Conservation (phyloP, 768 basidiomycete species). For the Termitomyces sp. region DNA sequence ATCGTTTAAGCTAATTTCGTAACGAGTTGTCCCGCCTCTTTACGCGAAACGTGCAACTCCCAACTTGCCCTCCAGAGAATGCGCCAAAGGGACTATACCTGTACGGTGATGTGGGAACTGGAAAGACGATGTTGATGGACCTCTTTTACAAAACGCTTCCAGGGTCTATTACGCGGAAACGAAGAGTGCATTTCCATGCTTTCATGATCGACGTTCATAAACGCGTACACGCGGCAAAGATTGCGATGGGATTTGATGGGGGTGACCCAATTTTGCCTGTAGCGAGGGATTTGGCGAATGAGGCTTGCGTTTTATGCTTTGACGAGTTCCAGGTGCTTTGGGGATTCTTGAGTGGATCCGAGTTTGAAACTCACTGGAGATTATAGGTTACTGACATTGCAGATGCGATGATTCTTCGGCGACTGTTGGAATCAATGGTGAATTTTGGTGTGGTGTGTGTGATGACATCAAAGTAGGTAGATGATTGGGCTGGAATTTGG, state of each 20-base stretch:
- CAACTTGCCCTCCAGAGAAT: constrained; percentile 37
- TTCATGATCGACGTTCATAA: constrained; percentile 99
- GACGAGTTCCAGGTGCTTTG: constrained; percentile 90
- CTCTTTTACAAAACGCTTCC: constrained; percentile 87
- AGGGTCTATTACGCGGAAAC: constrained; percentile 56
- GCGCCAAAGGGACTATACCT: constrained; percentile 90
- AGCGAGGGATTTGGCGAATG: constrained; percentile 77
- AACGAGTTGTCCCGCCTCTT: constrained; percentile 43
- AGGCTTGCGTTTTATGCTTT: constrained; percentile 87
- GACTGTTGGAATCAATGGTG: constrained; percentile 81
- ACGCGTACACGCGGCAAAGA: constrained; percentile 78
- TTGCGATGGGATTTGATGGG: constrained; percentile 56
- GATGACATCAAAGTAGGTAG: constrained; percentile 93
- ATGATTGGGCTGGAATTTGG: not conserved
- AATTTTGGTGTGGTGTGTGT: constrained; percentile 89
- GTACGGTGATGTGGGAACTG: constrained; percentile 94
- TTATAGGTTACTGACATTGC: constrained; percentile 90
- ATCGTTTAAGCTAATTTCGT: constrained; percentile 11
- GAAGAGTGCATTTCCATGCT: constrained; percentile 95
- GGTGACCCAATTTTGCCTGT: constrained; percentile 87
- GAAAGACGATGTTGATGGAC: constrained; percentile 99
- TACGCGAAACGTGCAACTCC: constrained; percentile 27
- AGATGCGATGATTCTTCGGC: constrained; percentile 95
- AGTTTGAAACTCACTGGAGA: not conserved
- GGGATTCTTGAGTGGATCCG: no score